Conservation (phyloP, 1,139 yeast species). For the Suhomyces atakaporum region DNA sequence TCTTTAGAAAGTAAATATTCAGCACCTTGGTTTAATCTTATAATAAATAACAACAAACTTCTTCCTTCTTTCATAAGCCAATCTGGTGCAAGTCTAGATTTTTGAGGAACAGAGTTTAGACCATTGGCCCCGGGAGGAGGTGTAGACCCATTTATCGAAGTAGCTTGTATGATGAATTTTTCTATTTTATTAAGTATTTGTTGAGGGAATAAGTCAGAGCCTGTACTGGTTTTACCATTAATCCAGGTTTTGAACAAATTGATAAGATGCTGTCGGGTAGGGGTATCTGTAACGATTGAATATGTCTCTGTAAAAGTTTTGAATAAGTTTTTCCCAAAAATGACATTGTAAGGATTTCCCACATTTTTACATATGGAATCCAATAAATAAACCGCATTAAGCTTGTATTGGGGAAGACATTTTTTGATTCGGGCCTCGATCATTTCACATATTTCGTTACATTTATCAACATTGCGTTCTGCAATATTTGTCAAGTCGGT, state of each 20-base stretch:
- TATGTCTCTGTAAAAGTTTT: slow-evolving; percentile 42
- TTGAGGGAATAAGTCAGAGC: slow-evolving; percentile 39
- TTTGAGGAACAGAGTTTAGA: slow-evolving; percentile 1
- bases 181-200: slow-evolving; percentile 36
- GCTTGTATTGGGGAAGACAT: slow-evolving; percentile 43
- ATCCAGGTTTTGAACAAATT: slow-evolving; percentile 47
- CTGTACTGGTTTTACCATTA: slow-evolving; percentile 33
- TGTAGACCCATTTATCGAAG: slow-evolving; percentile 22
- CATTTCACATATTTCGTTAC: slow-evolving; percentile 33
- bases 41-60: slow-evolving; percentile 23
- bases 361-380: slow-evolving; percentile 47
- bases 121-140: slow-evolving; percentile 10
- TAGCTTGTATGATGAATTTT: slow-evolving; percentile 43
- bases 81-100: slow-evolving; percentile 19
- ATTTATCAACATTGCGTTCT: slow-evolving; percentile 32
- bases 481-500: slow-evolving; percentile 44
- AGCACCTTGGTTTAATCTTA: slow-evolving; percentile 18
- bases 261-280: slow-evolving; percentile 39
- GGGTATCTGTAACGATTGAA: slow-evolving; percentile 40
- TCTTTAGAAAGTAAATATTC: slow-evolving; percentile 3
- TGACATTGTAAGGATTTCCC: slow-evolving; percentile 46
- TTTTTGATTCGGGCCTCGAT: slow-evolving; percentile 39
- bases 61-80: slow-evolving; percentile 25
- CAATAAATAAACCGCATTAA: slow-evolving; percentile 40
- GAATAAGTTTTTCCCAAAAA: slow-evolving; percentile 38